Evolutionary conservation across 2,329 filamentous ascomycete genomes (phyloP).

Genomic region (Xylaria sp.): DNA sequence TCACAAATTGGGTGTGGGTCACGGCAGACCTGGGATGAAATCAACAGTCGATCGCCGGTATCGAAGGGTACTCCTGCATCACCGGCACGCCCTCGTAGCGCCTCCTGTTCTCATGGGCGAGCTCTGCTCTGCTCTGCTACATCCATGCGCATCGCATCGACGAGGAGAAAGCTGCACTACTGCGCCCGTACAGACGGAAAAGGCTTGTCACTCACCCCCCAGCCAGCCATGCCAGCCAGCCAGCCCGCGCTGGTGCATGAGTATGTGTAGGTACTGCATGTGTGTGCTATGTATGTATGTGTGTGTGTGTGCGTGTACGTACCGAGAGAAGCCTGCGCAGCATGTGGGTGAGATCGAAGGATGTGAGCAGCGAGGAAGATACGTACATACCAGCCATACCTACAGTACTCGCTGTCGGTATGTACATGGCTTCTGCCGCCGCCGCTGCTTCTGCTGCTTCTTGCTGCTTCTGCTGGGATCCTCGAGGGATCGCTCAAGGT

Average conservation of each 20-base stretch:
- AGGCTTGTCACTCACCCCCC: slow-evolving; percentile 31
- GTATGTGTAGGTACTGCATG: slow-evolving; percentile 20
- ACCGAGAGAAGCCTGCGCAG: slow-evolving; percentile 26
- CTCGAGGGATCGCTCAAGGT: slow-evolving; percentile 42
- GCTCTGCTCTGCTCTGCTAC: slow-evolving; percentile 35
- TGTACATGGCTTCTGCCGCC: no score
- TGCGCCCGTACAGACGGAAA: no score
- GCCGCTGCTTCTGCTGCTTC: no score
- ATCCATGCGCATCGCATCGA: slow-evolving; percentile 44
- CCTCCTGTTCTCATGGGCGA: slow-evolving; percentile 44
- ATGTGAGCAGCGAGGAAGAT: slow-evolving; percentile 33
- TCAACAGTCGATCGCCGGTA: slow-evolving; percentile 41
- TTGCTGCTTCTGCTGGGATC: slow-evolving; percentile 35
- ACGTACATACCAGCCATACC: no score
- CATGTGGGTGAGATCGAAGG: slow-evolving; percentile 40
- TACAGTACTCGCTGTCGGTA: no score
- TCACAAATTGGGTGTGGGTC: slow-evolving; percentile 61
- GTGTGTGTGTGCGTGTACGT: slow-evolving; percentile 17
- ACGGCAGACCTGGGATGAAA: slow-evolving; percentile 47
- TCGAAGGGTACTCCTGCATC: slow-evolving; percentile 40
- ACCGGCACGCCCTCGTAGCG: slow-evolving; percentile 44
- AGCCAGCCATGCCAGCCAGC: slow-evolving; percentile 18
- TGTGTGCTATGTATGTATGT: slow-evolving; percentile 25
- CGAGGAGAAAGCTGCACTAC: slow-evolving; percentile 17
- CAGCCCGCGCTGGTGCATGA: slow-evolving; percentile 29